These are phyloP conservation scores for Penicillium silybi DNA, from an alignment of 495 filamentous ascomycete species.

Conservation along the genomic window DNA sequence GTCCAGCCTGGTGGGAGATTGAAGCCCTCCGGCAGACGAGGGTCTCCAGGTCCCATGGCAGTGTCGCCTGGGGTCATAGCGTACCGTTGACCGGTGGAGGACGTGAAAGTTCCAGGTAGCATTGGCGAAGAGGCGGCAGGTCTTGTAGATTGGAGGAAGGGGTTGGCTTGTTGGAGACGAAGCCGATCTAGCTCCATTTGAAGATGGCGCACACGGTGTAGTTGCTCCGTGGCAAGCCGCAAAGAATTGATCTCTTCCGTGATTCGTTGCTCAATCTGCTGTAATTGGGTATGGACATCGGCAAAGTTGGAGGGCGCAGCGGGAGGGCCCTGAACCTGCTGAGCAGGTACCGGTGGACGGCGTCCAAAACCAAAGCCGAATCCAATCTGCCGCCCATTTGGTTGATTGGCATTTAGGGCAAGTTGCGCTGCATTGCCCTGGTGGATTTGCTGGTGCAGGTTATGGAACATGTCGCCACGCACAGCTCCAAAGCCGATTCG, in stretches of 20 bases:
- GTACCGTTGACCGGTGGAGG: slow-evolving; percentile 25
- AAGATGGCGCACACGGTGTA: slow-evolving; percentile 52
- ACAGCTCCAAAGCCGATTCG: slow-evolving; percentile 56
- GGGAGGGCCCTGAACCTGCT: slow-evolving; percentile 10
- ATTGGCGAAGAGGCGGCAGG: slow-evolving; percentile 16
- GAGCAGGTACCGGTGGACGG: slow-evolving; percentile 23
- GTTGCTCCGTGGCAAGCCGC: slow-evolving; percentile 51
- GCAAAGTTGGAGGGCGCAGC: slow-evolving; percentile 12
- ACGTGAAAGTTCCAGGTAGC: slow-evolving; percentile 18
- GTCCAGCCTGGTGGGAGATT: slow-evolving; percentile 74
- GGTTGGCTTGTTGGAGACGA: slow-evolving; percentile 40
- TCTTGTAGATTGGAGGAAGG: slow-evolving; percentile 15
- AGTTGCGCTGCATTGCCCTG: slow-evolving; percentile 37
- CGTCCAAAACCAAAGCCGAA: slow-evolving; percentile 45
- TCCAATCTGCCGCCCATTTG: slow-evolving; percentile 37
- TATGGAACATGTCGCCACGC: slow-evolving; percentile 49
- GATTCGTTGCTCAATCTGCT: slow-evolving; percentile 63
- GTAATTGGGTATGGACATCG: slow-evolving; percentile 52
- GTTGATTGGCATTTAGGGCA: slow-evolving; percentile 27
- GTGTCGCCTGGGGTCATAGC: slow-evolving; percentile 28
- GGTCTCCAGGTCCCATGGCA: slow-evolving; percentile 59
- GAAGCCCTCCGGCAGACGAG: slow-evolving; percentile 68
- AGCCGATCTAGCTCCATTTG: slow-evolving; percentile 62
- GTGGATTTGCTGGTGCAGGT: slow-evolving; percentile 48
- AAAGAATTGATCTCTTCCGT: slow-evolving; percentile 58